These are phyloP conservation scores for Clavispora santaluciae DNA, from an alignment of 805 yeast genomes.

Conservation along the genomic window DNA sequence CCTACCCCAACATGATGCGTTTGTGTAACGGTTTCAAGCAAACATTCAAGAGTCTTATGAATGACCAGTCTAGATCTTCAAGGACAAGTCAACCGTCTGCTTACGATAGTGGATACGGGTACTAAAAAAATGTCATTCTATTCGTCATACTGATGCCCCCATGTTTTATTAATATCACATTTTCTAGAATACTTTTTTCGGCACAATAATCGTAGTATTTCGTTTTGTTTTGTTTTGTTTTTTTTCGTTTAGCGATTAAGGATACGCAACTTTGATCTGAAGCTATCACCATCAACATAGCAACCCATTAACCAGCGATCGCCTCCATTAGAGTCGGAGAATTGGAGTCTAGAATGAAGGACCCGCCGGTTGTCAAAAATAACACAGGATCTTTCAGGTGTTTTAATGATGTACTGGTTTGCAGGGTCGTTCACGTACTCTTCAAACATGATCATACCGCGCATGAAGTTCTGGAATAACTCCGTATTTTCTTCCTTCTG, in stretches of 20 bases:
- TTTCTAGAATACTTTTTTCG: too few species aligned
- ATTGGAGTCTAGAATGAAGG: slow-evolving; percentile 55
- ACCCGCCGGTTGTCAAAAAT: slow-evolving; percentile 68
- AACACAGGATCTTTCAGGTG: slow-evolving; percentile 58
- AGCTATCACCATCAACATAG: slow-evolving; percentile 68
- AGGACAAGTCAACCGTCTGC: slow-evolving; percentile 3
- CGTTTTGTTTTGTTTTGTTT: too few species aligned
- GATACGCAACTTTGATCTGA: slow-evolving; percentile 48
- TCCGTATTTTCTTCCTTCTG: slow-evolving; percentile 26
- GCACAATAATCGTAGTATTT: too few species aligned
- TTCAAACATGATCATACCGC: slow-evolving; percentile 63
- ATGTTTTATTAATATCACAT: neutral
- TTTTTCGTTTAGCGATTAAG: neutral
- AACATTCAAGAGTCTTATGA: slow-evolving; percentile 35
- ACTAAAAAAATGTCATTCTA: slow-evolving; percentile 4
- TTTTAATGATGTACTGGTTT: slow-evolving; percentile 51
- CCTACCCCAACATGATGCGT: slow-evolving; percentile 83
- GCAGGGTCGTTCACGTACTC: slow-evolving; percentile 45
- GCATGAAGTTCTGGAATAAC: slow-evolving; percentile 48
- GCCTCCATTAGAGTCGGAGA: slow-evolving; percentile 41
- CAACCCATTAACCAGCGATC: slow-evolving; percentile 74
- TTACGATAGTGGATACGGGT: slow-evolving; percentile 9
- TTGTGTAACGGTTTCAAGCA: slow-evolving; percentile 95
- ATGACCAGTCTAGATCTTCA: slow-evolving; percentile 14
- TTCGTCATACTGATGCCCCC: neutral